Conservation (phyloP, 495 filamentous ascomycete genomes). For the Endocarpon pusillum region DNA sequence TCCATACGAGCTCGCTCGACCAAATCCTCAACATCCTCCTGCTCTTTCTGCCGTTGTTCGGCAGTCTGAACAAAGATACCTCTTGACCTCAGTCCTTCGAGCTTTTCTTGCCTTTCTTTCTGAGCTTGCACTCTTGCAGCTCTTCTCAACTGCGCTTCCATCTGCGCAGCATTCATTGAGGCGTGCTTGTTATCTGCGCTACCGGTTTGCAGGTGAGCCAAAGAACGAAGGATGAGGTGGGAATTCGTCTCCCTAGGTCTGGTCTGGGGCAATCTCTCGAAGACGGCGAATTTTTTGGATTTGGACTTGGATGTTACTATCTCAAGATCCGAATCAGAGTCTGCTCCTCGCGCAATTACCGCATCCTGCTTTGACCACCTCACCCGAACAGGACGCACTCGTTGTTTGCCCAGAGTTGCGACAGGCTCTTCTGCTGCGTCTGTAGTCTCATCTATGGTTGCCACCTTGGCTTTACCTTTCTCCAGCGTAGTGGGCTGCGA, state of each 20-base stretch:
- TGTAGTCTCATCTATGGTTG: conserved; percentile 6
- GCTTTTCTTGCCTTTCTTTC: conserved; percentile 56
- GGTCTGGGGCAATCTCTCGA: conserved; percentile 47
- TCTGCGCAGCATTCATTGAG: conserved; percentile 48
- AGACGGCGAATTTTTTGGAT: conserved; percentile 34
- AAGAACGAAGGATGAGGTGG: conserved; percentile 47
- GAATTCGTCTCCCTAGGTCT: conserved; percentile 43
- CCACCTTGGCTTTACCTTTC: conserved; percentile 38
- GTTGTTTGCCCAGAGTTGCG: not conserved
- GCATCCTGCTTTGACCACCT: conserved; percentile 22
- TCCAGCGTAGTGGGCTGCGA: conserved; percentile 16
- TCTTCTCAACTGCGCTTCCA: conserved; percentile 48
- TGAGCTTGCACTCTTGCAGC: conserved; percentile 67
- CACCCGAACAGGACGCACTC: conserved; percentile 23
- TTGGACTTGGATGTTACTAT: conserved; percentile 31
- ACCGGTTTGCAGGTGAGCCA: conserved; percentile 55
- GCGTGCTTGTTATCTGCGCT: conserved; percentile 26
- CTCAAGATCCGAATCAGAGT: conserved; percentile 54
- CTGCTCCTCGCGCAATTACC: conserved; percentile 25
- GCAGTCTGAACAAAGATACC: conserved; percentile 71
- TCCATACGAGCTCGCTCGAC: conserved; percentile 70
- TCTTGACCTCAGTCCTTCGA: conserved; percentile 57
- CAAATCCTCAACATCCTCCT: conserved; percentile 69
- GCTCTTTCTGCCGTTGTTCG: conserved; percentile 68
- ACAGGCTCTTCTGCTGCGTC: not conserved